Evolutionary conservation across 805 yeast species (phyloP), one percentile per base, ranked within the genome.

Genomic region (Wickerhamiella spandovensis): DNA sequence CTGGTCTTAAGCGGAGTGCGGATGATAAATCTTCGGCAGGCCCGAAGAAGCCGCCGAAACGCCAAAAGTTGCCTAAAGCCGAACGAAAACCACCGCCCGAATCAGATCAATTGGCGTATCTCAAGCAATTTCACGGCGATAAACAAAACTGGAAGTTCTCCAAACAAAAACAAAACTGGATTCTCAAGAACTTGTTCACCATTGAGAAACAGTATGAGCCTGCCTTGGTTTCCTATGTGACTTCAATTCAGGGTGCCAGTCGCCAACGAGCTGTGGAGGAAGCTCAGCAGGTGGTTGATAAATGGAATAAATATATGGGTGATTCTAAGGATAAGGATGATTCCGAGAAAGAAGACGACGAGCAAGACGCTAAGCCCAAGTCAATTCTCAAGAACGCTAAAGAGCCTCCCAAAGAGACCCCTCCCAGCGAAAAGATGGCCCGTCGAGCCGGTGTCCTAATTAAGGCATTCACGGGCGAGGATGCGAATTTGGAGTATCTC

Each of bases 101-200:
- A 55, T 79, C 76, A 54, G 95, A 84, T 58, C 92, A 84, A 62
- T 69, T 81, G 35, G 76, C 68, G 0, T 84, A 84, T 60, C 65
- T 84, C 57, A 72, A 76, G 51, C 80, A 75, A 49, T 85, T 72
- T 59, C 62, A 67, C 3, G 71, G 73, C 12, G 85, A 82, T 54
- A 68, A 65, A 52, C 76, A 67, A 0, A 71, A 73, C 52, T 85
- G 95, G 95, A 85, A 85, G 68, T 85, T 85, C 64, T 81, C 87
- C 52, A 85, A 85, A 60, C 89, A 81, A 69, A 84, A 85, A 56
- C 95, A 85, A 65, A 84, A 84, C 61, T 85, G 95, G 95, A 72
- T 85, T 43, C 66, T 85, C 55, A 79, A 78, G 59, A 79, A 84
- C 61, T 64, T 82, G 30, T 71, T 56, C 49, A 51, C 67, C 47